Evolutionary conservation across 2,329 filamentous ascomycete species (phyloP).

Genomic region (Aureobasidium leucospermi): DNA sequence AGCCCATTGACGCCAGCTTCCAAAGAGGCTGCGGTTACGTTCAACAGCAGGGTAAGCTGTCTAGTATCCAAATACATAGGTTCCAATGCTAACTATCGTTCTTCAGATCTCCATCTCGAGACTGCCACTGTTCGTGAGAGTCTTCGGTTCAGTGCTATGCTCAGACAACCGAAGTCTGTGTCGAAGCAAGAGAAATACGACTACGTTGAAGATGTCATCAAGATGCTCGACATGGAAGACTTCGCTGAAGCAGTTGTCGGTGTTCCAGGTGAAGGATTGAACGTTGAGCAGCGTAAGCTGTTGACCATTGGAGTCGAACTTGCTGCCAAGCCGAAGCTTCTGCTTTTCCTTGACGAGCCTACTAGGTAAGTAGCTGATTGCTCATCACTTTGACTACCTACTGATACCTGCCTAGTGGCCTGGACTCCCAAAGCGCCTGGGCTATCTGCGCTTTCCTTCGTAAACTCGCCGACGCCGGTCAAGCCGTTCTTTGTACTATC

Average conservation of each 20-base stretch:
- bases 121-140: conserved; percentile 51
- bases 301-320: conserved; percentile 58
- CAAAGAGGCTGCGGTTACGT: conserved; percentile 61
- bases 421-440: conserved; percentile 65
- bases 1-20: conserved; percentile 49
- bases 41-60: conserved; percentile 55
- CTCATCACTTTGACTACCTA: no score
- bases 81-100: no score
- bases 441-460: conserved; percentile 73
- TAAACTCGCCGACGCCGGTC: conserved; percentile 69
- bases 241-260: conserved; percentile 61
- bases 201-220: conserved; percentile 60
- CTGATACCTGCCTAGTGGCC: no score
- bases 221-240: conserved; percentile 58
- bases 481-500: conserved; percentile 85
- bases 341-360: conserved; percentile 73
- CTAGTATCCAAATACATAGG: no score
- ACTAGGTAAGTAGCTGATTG: conserved; percentile 50
- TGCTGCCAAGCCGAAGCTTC: conserved; percentile 59
- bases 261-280: conserved; percentile 51
- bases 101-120: conserved; percentile 51
- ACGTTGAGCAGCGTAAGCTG: conserved; percentile 61
- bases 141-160: conserved; percentile 49
- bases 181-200: conserved; percentile 52
- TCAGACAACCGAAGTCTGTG: conserved; percentile 49